Conservation (phyloP, 768 basidiomycete species). For the Amanita jacksonii region DNA sequence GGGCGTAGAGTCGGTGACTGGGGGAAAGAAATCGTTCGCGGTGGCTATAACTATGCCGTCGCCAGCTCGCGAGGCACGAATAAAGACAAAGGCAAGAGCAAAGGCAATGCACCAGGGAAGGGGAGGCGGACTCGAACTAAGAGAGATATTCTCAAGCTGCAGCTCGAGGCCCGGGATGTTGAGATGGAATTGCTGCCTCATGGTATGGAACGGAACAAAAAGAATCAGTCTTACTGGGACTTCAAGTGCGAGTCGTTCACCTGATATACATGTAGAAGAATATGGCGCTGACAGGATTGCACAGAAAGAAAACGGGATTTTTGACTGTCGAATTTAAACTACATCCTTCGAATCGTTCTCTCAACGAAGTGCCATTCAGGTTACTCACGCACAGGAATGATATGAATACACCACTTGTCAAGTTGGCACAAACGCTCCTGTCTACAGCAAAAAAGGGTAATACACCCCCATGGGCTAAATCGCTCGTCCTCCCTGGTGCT, state of each 20-base stretch:
- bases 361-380: conserved; percentile 31
- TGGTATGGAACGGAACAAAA: conserved; percentile 72
- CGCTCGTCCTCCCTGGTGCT: conserved; percentile 40
- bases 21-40: conserved; percentile 59
- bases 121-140: conserved; percentile 32
- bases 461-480: conserved; percentile 45
- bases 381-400: conserved; percentile 59
- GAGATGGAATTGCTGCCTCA: conserved; percentile 67
- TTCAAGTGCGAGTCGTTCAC: conserved; percentile 57
- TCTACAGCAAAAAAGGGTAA: conserved; percentile 33
- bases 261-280: no score
- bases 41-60: conserved; percentile 35
- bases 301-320: conserved; percentile 56
- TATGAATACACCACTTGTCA: conserved; percentile 38
- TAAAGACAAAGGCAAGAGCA: conserved; percentile 21
- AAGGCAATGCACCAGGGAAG: conserved; percentile 15
- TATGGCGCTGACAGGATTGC: conserved; percentile 6
- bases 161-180: conserved; percentile 59
- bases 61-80: no score
- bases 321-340: conserved; percentile 71
- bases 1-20: conserved; percentile 66
- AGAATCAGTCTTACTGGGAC: conserved; percentile 82
- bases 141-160: conserved; percentile 55
- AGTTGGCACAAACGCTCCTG: conserved; percentile 38
- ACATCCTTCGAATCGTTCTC: conserved; percentile 40